Evolutionary conservation across 495 filamentous ascomycete species (phyloP).

Genomic region (Penicillium salamii): DNA sequence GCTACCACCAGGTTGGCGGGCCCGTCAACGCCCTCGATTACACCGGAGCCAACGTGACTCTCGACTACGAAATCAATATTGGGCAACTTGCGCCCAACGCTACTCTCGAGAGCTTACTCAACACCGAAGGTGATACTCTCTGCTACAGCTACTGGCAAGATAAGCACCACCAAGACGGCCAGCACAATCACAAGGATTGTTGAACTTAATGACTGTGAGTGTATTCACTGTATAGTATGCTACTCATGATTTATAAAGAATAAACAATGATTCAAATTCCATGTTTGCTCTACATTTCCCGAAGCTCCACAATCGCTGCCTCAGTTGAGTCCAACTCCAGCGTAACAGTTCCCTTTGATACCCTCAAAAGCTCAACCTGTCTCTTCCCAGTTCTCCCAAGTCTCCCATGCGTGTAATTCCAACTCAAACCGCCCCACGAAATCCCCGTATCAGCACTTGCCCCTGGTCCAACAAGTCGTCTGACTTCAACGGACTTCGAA

Average conservation of each 20-base stretch:
- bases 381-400: constrained; percentile 6
- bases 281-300: neutral
- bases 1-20: constrained; percentile 20
- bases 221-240: too few relatives aligned
- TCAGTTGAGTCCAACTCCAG: constrained; percentile 5
- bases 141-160: constrained; percentile 14
- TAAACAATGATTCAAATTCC: too few relatives aligned
- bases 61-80: constrained; percentile 19
- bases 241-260: too few relatives aligned
- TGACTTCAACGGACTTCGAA: constrained; percentile 7
- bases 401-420: constrained; percentile 16
- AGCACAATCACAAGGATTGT: too few relatives aligned
- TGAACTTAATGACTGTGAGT: too few relatives aligned
- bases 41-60: constrained; percentile 15
- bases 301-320: constrained; percentile 8
- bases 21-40: constrained; percentile 18
- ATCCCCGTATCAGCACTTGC: constrained; percentile 10
- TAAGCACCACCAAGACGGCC: too few relatives aligned
- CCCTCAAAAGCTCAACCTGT: neutral
- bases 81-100: constrained; percentile 13
- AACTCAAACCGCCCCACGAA: constrained; percentile 13
- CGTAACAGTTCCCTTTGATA: neutral
- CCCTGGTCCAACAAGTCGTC: constrained; percentile 8
- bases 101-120: constrained; percentile 13
- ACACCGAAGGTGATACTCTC: constrained; percentile 8